Base-by-base conservation (phyloP, 2,329 filamentous ascomycete species). In the Monilinia aucupariae region DNA sequence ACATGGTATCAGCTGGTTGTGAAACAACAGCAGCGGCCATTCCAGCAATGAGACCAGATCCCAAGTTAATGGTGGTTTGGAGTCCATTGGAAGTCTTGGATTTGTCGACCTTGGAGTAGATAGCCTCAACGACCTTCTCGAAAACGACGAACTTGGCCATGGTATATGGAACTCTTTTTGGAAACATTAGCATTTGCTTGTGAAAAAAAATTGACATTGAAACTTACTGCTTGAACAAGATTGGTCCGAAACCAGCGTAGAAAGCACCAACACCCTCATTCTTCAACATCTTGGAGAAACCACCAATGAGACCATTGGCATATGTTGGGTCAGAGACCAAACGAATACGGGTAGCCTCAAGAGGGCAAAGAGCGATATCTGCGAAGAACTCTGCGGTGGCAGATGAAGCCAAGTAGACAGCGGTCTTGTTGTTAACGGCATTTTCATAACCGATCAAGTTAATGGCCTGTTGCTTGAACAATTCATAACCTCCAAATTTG, bases 111-210 rank as follows among this genome's bases (percentile, higher is more conserved):
- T 74, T 67, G 71, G 79, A 77, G 84, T 87, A 93, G 80, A 90
- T 77, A 70, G 82, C 74, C 81, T 94, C 91, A 72, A 86, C 81
- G 72, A 91, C 89, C 84, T 93, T 93, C 81, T 96, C 91, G 85
- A 85, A 94, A 73, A 92, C 91, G 78, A 93, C 91, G 81, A 96
- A 96, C 83, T 96, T 96, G 84, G 91, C 83, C 88, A 94, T 92
- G 78, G 91, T 96, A 83, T 96, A 96, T 69, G 91, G 91, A 72
- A 96, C 87, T 83, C 88, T 63, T 34, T 58, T 51, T 49, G 22
- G 22, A 30, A 9, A n/a, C 22, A 34, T 64, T 37, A 64, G 48
- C 15, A 61, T 15, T 15, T 27, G 7, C 8, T 10, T 22, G 3
- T 22, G n/a, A n/a, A 22, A 55, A 13, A 15, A 13, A 13, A 22